A percentile compares a stretch with the other conserved stretches of the same genome.
phyloP scores from a whole-genome alignment of 345 rosid genomes.

The Erodium maritimum region DNA sequence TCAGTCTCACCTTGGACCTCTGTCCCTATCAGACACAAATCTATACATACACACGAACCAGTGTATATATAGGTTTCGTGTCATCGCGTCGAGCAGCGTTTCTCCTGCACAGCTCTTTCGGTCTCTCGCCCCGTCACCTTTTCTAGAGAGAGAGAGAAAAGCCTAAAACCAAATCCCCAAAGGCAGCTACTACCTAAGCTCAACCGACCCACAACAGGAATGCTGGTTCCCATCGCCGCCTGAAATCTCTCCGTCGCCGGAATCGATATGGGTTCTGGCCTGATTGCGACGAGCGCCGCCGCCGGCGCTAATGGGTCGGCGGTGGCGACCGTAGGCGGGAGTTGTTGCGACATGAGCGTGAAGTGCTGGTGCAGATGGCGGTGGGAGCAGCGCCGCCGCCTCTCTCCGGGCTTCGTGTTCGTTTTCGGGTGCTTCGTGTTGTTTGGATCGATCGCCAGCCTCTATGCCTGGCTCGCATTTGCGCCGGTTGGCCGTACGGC shows the following conservation, averaged over 20 bases:
- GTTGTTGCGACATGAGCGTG: conserved; percentile 10
- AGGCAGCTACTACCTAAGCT: no score
- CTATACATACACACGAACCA: no score
- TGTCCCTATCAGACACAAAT: no score
- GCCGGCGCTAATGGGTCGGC: not conserved
- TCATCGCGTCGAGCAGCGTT: no score
- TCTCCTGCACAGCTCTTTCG: no score
- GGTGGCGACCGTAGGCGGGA: conserved; percentile 4
- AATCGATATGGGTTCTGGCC: not conserved
- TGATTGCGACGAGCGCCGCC: not conserved
- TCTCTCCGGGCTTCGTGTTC: conserved; percentile 43
- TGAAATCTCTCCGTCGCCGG: not conserved
- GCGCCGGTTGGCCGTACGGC: conserved; percentile 20
- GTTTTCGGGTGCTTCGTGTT: conserved; percentile 41
- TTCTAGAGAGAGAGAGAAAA: no score
- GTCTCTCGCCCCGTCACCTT: no score
- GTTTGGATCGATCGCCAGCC: conserved; percentile 47
- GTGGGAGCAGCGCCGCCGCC: conserved; percentile 22
- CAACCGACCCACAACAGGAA: no score
- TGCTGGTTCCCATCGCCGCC: no score
- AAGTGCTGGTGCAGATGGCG: conserved; percentile 19
- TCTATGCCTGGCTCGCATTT: conserved; percentile 49
- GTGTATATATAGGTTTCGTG: no score
- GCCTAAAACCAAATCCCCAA: no score
- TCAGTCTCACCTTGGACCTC: no score